Conservation (phyloP, 2,329 filamentous ascomycete species). For the Fusarium tanahbumbuense region DNA sequence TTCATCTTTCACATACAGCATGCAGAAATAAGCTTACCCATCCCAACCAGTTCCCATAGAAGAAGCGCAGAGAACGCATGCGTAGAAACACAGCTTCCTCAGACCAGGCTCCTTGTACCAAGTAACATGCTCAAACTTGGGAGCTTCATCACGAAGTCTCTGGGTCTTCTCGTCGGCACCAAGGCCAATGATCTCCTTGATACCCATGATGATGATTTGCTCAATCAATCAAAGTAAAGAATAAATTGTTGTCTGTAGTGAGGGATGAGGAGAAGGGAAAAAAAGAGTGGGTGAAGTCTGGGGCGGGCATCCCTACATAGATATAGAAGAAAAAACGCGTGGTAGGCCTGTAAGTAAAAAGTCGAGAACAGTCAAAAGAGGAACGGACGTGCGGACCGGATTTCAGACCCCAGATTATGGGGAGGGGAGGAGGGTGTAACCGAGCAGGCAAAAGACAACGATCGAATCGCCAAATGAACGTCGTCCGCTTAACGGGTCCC, state of each 20-base stretch:
- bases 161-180: slow-evolving; percentile 27
- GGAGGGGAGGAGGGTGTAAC: slow-evolving; percentile 1
- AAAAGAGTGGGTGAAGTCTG: not conserved
- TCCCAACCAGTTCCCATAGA: slow-evolving; percentile 34
- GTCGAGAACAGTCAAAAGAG: not conserved
- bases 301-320: slow-evolving; percentile 6
- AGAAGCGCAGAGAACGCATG: slow-evolving; percentile 21
- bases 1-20: slow-evolving; percentile 57
- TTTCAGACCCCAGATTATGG: slow-evolving; percentile 26
- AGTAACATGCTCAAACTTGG: slow-evolving; percentile 64
- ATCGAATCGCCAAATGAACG: slow-evolving; percentile 11
- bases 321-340: slow-evolving; percentile 22
- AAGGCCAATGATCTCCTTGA: slow-evolving; percentile 29
- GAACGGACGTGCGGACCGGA: slow-evolving; percentile 26
- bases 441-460: slow-evolving; percentile 18
- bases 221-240: not conserved
- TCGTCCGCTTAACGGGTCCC: slow-evolving; percentile 3
- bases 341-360: slow-evolving; percentile 2
- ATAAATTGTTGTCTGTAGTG: slow-evolving; percentile 1
- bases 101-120: slow-evolving; percentile 69
- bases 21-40: slow-evolving; percentile 58
- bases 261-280: not conserved
- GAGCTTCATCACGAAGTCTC: slow-evolving; percentile 55
- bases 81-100: slow-evolving; percentile 62
- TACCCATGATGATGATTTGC: slow-evolving; percentile 12